Percentiles rank a stretch among this genome's conserved stretches.
Evolutionary conservation across 345 rosid genomes (phyloP).

Genomic region (Euphorbia tirucalli): DNA sequence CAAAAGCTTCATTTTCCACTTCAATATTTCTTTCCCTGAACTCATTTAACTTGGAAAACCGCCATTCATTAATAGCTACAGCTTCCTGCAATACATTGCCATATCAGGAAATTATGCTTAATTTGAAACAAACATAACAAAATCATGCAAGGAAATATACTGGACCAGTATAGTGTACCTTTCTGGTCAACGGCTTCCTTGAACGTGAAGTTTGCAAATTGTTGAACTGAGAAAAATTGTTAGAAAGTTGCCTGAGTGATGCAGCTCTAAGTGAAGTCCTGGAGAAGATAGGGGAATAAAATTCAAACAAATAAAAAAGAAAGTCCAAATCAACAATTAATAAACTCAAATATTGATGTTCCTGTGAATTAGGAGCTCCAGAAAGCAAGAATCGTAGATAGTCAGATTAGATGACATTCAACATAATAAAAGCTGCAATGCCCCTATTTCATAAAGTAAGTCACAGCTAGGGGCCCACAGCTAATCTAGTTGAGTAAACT

Average conservation of each 20-base stretch:
- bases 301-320: too few species aligned
- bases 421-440: neutral
- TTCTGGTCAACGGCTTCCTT: constrained; percentile 75
- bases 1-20: constrained; percentile 82
- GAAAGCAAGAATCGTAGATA: neutral
- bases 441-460: neutral
- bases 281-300: constrained; percentile 23
- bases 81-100: constrained; percentile 64
- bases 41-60: constrained; percentile 83
- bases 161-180: constrained; percentile 43
- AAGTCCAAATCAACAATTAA: neutral
- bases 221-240: constrained; percentile 79
- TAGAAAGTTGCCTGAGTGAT: constrained; percentile 79
- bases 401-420: neutral
- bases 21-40: constrained; percentile 63
- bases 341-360: neutral
- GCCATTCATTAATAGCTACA: constrained; percentile 79
- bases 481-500: neutral
- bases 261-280: constrained; percentile 68
- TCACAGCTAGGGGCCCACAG: too few species aligned
- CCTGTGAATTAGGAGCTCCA: neutral
- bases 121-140: neutral
- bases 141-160: constrained; percentile 3
- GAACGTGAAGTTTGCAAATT: constrained; percentile 71
- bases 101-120: constrained; percentile 9